Base-by-base conservation (phyloP, 148 eudicot genomes). In the Rhododendron ferrugineum region DNA sequence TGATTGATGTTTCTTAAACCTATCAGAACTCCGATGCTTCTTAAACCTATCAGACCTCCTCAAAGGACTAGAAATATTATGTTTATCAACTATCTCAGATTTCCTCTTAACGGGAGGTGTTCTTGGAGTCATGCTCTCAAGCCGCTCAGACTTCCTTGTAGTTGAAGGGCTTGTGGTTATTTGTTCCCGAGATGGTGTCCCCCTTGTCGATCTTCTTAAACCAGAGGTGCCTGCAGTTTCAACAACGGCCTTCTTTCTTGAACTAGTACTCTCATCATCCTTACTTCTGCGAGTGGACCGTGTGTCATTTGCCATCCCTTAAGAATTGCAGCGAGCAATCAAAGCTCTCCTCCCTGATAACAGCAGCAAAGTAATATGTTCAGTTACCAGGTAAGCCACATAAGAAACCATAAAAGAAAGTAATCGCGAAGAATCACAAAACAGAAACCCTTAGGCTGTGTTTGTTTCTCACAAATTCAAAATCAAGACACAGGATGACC, bases 71-170 rank as follows among this genome's bases (percentile, higher is more conserved):
- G 90, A 81, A 23, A 47, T 86, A 47, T 26, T 66, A n/a, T 42
- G 47, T 79, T 86, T 84, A 22, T 85, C 86, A 66, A 54, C 56
- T 54, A 83, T 72, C 80, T 81, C 82, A 30, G 85, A 37, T 85
- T 88, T 91, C 85, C 73, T 91, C 82, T 82, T 83, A 49, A 37
- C 68, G 2, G 89, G 36, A 52, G 90, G 54, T 22, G 66, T 62
- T 26, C 26, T 74, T 18, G 81, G 79, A 5, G 46, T 80, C 44
- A 50, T 83, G 82, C 83, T 89, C 78, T 89, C 93, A 28, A 89
- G 82, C 66, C 93, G 78, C 89, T 84, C 89, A 77, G 95, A 94
- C 84, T 90, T 94, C 85, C 95, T 86, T 13, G 86, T 84, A 83
- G 73, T 88, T 81, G 52, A 86, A 85, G 90, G 88, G 64, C 89